Base-by-base conservation (phyloP, 1,139 yeast species). In the Debaryomyces coudertii region DNA sequence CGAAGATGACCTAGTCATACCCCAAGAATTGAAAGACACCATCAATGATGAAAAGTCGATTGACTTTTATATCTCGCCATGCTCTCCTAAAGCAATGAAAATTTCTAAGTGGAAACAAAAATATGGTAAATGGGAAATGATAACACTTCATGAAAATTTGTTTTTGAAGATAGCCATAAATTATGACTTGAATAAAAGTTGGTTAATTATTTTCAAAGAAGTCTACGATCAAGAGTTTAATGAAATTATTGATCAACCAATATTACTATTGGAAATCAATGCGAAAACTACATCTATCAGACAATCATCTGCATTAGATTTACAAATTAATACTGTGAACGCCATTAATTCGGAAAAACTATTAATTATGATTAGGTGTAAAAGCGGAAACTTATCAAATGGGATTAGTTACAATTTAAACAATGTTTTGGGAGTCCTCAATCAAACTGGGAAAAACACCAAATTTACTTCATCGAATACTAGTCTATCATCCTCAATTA, bases 71-170 rank as follows among this genome's bases (percentile, higher is more conserved):
- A 63, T 74, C 6, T 62, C 75, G 4, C 67, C 70, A 20, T 53
- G 72, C 2, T 43, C 66, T 4, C 69, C 76, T 7, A 68, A 66
- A 47, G 58, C 70, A 7, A 58, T 74, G 61, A 72, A 70, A 47
- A 67, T 74, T 5, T 73, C 79, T 8, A 70, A 67, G 51, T 75
- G 80, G 80, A 73, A 71, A 50, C 60, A 63, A 20, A 66, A 66
- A 44, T 68, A 65, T 42, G 80, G 78, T 0, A 74, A 71, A 51
- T 75, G 79, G 79, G 78, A 74, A 55, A 66, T 73, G 74, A 48
- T 74, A 31, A 73, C 79, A 0, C 56, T 65, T 7, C 65, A 61
- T 45, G 76, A 71, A 43, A 64, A 55, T 16, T 50, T 74, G 1
- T 75, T 73, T 46, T 49, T 71, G 28, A 74, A 73, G 51, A 63